These are phyloP conservation scores for Silene conica DNA, from an alignment of 148 eudicot genomes.

Conservation along the genomic window DNA sequence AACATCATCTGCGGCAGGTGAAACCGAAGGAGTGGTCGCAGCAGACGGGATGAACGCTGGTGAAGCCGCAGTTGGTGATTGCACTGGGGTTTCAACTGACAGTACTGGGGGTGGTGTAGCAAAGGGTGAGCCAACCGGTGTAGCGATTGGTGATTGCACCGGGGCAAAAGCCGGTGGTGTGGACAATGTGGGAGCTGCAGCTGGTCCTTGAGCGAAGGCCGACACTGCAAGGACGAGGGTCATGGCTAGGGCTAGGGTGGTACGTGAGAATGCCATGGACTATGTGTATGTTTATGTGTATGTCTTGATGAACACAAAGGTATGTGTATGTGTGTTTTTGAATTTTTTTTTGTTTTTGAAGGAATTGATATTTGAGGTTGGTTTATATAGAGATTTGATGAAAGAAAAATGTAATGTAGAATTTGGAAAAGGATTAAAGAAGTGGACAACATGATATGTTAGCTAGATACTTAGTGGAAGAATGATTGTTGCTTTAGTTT, in stretches of 20 bases:
- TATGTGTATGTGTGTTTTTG: background rate
- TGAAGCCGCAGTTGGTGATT: background rate
- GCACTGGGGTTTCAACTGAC: conserved; percentile 14
- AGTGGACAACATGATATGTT: conserved; percentile 11
- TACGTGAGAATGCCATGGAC: conserved; percentile 22
- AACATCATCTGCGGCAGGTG: background rate
- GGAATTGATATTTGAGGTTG: background rate
- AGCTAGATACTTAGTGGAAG: background rate
- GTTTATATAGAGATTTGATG: conserved; percentile 6
- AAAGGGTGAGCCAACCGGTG: background rate
- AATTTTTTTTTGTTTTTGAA: background rate
- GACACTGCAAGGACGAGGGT: conserved; percentile 22
- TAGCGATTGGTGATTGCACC: background rate
- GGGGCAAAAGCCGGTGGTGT: conserved; percentile 8
- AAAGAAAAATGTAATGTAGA: background rate
- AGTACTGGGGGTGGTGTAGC: conserved; percentile 1
- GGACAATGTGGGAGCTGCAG: background rate
- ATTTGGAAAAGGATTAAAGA: background rate
- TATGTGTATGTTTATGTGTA: background rate
- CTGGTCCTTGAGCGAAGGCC: conserved; percentile 25
- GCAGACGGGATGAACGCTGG: background rate
- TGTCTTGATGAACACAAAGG: conserved; percentile 2
- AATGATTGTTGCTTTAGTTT: background rate
- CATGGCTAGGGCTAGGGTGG: conserved; percentile 7
- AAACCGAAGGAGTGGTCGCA: background rate